Percentiles rank a stretch among this genome's conserved stretches.
These are phyloP conservation scores for Globisporangium parvum DNA, from an alignment of 352 stramenopile species.

Conservation along the genomic window DNA sequence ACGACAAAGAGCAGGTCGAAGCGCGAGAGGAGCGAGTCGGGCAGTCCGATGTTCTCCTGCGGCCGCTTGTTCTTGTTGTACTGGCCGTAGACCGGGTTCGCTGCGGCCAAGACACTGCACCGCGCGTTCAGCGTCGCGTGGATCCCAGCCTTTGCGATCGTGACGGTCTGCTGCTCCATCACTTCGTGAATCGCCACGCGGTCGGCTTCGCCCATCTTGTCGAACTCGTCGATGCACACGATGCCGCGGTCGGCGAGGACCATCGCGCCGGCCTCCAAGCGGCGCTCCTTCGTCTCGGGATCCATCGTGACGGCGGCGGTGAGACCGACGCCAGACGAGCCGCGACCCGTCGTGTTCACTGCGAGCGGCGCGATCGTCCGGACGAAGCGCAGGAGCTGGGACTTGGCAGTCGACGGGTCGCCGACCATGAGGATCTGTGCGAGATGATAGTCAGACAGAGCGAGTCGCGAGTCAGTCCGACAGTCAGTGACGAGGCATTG, in stretches of 20 bases:
- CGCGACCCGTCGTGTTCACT: constrained; percentile 87
- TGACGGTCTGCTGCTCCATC: constrained; percentile 99
- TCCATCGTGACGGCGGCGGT: constrained; percentile 98
- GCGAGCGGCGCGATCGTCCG: constrained; percentile 92
- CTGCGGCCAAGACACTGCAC: constrained; percentile 97
- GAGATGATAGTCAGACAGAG: constrained; percentile 3
- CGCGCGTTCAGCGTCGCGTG: constrained; percentile 98
- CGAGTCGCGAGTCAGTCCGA: too few relatives aligned
- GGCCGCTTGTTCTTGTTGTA: constrained; percentile 98
- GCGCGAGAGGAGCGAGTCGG: constrained; percentile 98
- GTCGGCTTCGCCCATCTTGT: constrained; percentile 98
- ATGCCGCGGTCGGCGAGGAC: constrained; percentile 98
- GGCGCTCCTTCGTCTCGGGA: constrained; percentile 90
- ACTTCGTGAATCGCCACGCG: constrained; percentile 99
- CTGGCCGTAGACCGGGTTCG: constrained; percentile 99
- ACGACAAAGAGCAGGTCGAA: constrained; percentile 99
- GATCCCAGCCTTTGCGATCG: constrained; percentile 99
- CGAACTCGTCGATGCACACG: constrained; percentile 99
- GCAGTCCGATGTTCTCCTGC: constrained; percentile 98
- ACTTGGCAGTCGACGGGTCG: constrained; percentile 98
- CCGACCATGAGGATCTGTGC: constrained; percentile 90
- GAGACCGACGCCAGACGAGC: constrained; percentile 90
- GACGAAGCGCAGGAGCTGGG: constrained; percentile 96
- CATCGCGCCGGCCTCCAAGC: constrained; percentile 98
- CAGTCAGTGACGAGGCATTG: too few relatives aligned